phyloP scores from a whole-genome alignment of 202 grass and related monocot species.

The Schoenoplectus tabernaemontani region DNA sequence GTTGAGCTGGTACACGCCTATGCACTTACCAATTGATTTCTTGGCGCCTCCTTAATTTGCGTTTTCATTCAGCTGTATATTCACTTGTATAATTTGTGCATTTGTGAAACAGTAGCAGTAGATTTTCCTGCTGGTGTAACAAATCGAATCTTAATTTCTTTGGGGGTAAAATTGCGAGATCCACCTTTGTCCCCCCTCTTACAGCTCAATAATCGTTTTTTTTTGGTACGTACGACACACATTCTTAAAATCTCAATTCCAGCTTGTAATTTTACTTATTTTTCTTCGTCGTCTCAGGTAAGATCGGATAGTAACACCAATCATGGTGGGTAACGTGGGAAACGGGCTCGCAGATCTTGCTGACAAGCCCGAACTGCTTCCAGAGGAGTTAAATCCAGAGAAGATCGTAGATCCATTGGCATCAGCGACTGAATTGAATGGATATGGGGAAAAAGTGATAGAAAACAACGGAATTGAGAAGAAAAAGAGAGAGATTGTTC shows the following conservation, averaged over 20 bases:
- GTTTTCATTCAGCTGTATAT: neutral
- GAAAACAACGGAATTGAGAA: no score
- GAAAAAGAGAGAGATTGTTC: constrained; percentile 45
- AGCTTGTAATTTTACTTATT: neutral
- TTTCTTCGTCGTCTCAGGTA: neutral
- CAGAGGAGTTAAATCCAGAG: no score
- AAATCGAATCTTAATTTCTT: neutral
- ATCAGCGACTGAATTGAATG: neutral
- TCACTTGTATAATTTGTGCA: neutral
- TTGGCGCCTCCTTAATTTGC: neutral
- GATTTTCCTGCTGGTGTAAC: neutral
- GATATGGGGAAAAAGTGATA: no score
- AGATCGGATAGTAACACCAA: neutral
- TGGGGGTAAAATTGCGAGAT: neutral
- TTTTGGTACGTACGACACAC: neutral
- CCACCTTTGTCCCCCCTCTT: no score
- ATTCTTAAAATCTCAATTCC: neutral
- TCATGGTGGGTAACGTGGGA: constrained; percentile 70
- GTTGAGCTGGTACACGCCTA: neutral
- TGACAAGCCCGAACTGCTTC: constrained; percentile 12
- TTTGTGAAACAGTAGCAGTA: neutral
- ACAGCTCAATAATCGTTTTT: no score
- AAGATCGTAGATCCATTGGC: constrained; percentile 23
- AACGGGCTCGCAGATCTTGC: constrained; percentile 34
- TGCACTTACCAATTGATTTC: neutral